These are phyloP conservation scores for Arctium minus DNA, from an alignment of 129 eudicot genomes.

Conservation along the genomic window DNA sequence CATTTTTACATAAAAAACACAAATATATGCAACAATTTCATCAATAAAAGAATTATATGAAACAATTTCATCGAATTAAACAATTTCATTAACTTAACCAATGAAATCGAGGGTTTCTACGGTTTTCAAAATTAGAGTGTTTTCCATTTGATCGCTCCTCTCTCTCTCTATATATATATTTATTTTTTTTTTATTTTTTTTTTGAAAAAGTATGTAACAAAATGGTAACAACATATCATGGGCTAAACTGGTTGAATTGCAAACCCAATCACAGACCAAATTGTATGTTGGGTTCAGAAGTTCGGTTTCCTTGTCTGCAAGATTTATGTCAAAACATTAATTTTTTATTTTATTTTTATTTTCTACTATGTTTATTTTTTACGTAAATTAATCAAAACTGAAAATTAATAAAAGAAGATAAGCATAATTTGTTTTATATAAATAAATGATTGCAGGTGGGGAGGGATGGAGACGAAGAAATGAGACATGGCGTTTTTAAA, in stretches of 20 bases:
- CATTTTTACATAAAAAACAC: too few species aligned
- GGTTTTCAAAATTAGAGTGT: too few species aligned
- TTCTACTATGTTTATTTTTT: background rate
- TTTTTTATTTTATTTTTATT: background rate
- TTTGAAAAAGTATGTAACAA: background rate
- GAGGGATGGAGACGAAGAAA: background rate
- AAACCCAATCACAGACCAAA: slow-evolving; percentile 24
- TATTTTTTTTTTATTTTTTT: background rate
- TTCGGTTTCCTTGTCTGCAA: slow-evolving; percentile 31
- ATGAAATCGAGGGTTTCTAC: too few species aligned
- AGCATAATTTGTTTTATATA: background rate
- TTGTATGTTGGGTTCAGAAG: slow-evolving; percentile 34
- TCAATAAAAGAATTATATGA: too few species aligned
- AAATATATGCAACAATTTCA: too few species aligned
- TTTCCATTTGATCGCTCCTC: too few species aligned
- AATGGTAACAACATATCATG: slow-evolving; percentile 11
- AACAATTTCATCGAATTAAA: too few species aligned
- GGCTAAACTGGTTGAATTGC: slow-evolving; percentile 25
- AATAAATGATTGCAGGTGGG: background rate
- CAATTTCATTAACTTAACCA: too few species aligned
- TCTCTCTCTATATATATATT: too few species aligned
- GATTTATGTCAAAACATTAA: slow-evolving; percentile 15
- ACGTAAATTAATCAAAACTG: background rate
- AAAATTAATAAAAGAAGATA: background rate
- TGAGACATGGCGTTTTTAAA: too few species aligned